Percentiles rank a stretch among this genome's conserved stretches.
phyloP scores from a whole-genome alignment of 768 basidiomycete species.

The Suillus sp. region DNA sequence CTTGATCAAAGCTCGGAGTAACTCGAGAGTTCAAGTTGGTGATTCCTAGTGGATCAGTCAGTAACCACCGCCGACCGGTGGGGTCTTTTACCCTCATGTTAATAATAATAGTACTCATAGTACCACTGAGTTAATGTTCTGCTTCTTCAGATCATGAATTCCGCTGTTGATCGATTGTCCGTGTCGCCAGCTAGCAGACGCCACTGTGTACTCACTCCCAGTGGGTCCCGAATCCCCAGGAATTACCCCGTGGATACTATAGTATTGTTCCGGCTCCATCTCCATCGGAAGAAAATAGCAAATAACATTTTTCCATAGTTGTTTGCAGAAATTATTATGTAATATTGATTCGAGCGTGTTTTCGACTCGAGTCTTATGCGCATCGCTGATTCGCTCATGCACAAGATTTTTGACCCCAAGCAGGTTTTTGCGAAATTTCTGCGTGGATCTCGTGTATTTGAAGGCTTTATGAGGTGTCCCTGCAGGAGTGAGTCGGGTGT shows the following conservation, averaged over 20 bases:
- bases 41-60: background rate
- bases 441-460: background rate
- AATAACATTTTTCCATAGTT: no score
- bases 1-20: no score
- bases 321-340: no score
- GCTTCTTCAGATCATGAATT: background rate
- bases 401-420: background rate
- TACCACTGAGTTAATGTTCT: background rate
- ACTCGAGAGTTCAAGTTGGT: background rate
- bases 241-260: no score
- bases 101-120: background rate
- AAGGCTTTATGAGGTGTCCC: background rate
- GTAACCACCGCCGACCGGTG: background rate
- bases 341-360: background rate
- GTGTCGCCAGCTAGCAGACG: background rate
- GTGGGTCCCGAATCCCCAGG: no score
- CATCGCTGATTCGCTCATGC: background rate
- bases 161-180: background rate
- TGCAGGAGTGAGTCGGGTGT: background rate
- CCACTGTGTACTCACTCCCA: no score
- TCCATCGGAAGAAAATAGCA: no score
- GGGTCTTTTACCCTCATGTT: background rate
- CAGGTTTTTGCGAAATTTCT: background rate
- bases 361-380: background rate
- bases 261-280: no score